These are phyloP conservation scores for Silene vulgaris DNA, from an alignment of 179 eudicot species.

Conservation along the genomic window DNA sequence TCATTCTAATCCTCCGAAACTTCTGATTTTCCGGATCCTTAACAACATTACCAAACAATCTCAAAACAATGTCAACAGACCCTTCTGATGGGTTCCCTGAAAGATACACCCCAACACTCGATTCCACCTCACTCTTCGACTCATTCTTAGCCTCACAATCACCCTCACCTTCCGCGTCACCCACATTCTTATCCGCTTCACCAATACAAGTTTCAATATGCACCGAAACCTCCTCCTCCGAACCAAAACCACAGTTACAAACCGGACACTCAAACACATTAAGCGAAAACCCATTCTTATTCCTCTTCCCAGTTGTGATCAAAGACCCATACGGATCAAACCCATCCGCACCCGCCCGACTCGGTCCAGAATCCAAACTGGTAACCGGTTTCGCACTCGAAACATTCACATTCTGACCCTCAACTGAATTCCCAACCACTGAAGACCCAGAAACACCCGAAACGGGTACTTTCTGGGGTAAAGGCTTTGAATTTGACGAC, in stretches of 20 bases:
- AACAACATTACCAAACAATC: constrained; percentile 60
- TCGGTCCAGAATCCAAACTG: constrained; percentile 11
- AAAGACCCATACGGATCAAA: constrained; percentile 73
- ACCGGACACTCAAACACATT: constrained; percentile 86
- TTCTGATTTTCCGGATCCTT: constrained; percentile 76
- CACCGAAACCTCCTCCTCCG: constrained; percentile 73
- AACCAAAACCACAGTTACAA: constrained; percentile 58
- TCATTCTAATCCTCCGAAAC: constrained; percentile 73
- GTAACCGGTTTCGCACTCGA: constrained; percentile 14
- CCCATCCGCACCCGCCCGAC: constrained; percentile 35
- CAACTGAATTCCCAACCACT: constrained; percentile 20
- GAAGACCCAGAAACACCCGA: constrained; percentile 19
- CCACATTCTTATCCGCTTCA: constrained; percentile 14
- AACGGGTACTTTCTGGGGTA: constrained; percentile 18
- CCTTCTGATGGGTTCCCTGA: constrained; percentile 69
- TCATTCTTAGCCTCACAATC: constrained; percentile 19
- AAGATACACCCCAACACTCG: constrained; percentile 51
- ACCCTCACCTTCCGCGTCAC: constrained; percentile 22
- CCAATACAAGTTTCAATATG: constrained; percentile 73
- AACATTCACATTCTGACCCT: neutral
- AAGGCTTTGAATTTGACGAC: constrained; percentile 35
- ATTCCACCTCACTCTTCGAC: constrained; percentile 35
- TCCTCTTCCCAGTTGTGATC: constrained; percentile 72
- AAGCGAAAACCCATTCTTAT: constrained; percentile 55
- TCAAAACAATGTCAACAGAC: constrained; percentile 57